Evolutionary conservation across 192 early-diverging fungal genomes (phyloP).

Genomic region (Dissophora globulifera): DNA sequence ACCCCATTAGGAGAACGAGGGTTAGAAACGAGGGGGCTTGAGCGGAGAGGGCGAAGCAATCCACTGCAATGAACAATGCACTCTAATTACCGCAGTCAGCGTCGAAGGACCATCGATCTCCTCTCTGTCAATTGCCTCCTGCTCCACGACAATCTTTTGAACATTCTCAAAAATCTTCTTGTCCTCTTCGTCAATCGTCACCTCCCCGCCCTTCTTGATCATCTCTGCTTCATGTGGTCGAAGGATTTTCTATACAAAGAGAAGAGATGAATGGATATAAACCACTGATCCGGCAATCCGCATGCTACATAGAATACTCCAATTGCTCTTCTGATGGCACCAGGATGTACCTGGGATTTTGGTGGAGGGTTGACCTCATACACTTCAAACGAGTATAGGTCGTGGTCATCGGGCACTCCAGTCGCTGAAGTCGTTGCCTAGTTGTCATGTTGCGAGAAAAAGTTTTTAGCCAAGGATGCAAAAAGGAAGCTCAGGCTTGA

Average conservation of each 20-base stretch:
- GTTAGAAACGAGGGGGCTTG: no score
- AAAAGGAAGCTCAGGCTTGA: no score
- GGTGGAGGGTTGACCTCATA: constrained; percentile 75
- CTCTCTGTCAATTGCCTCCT: constrained; percentile 32
- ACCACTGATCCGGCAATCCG: neutral
- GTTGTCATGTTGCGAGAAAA: neutral
- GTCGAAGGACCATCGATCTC: constrained; percentile 8
- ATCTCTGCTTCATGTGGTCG: constrained; percentile 44
- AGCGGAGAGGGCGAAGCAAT: no score
- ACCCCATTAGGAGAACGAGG: no score
- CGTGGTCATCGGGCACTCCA: constrained; percentile 75
- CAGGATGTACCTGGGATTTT: constrained; percentile 19
- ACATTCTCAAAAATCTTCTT: constrained; percentile 31
- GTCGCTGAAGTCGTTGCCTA: constrained; percentile 48
- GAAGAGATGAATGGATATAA: neutral
- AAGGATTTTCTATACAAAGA: constrained; percentile 15
- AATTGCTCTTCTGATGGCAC: no score
- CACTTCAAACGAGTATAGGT: constrained; percentile 74
- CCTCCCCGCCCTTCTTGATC: constrained; percentile 36
- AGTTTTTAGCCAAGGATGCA: no score
- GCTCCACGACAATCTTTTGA: constrained; percentile 31
- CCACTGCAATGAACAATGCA: no score
- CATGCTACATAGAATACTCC: neutral
- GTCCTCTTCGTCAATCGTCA: constrained; percentile 36
- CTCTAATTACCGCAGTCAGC: neutral